Base-by-base conservation (phyloP, 495 filamentous ascomycete genomes). In the Darksidea phi region DNA sequence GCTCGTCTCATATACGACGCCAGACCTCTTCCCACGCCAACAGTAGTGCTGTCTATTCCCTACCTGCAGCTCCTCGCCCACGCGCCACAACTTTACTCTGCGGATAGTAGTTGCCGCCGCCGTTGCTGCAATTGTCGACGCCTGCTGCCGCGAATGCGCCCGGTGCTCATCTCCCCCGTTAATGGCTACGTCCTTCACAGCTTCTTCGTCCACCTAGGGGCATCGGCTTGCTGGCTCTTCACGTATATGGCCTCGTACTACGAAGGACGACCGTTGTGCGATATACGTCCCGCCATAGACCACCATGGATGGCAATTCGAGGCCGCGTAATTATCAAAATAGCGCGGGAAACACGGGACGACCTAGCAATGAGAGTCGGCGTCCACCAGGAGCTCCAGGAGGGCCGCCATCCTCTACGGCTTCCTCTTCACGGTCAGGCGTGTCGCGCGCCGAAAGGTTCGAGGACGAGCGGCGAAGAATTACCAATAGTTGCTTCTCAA, bases 381-480 rank as follows among this genome's bases (percentile, higher is more conserved):
- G 60, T 11, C 55, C 55, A 10, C 56, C 60, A 17, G 59, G 59
- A 25, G 53, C 62, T 47, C 48, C 56, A 21, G 57, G 54, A 18
- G 50, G 48, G 12, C 45, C 64, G 12, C 54, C 67, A 15, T 54
- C 68, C 34, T 10, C 38, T 8, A 36, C 51, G 7, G 63, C 49
- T 36, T 58, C 56, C 12, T 36, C 32, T 10, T 55, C 41, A 3
- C 21, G 48, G 7, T 54, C 64, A 20, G 66, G 47, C 28, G 56
- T 57, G 76, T 88, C 78, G 54, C 86, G 89, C 72, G 93, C 93
- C 8, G 89, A 96, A 76, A 82, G 82, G 66, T 98, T 96, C 72
- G 92, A 98, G 73, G 91, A 97, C 66, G 94, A 97, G 78, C 96
- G 96, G 82, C 82, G 79, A 73, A 82, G 94, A 63, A 96, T 98